Conservation (phyloP, 306 rosid species). For the Citrullus mucosospermus region DNA sequence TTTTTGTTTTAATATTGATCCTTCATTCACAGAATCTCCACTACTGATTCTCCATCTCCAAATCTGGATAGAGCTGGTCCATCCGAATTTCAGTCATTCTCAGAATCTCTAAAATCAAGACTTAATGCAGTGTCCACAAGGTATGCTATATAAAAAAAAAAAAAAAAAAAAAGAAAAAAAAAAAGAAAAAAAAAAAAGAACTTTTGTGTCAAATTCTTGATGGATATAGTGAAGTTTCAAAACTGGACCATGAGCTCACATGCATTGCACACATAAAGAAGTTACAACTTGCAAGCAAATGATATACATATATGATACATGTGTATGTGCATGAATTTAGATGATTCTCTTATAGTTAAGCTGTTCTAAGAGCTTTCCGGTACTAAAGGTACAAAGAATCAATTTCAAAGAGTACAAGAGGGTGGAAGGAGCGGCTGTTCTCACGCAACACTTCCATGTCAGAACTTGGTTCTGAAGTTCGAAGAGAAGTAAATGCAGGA, state of each 20-base stretch:
- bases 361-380: conserved; percentile 5
- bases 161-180: no score
- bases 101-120: conserved; percentile 67
- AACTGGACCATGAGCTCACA: not conserved
- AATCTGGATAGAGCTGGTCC: conserved; percentile 56
- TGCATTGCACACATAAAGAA: not conserved
- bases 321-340: conserved; percentile 1
- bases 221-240: not conserved
- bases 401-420: conserved; percentile 66
- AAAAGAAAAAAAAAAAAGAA: not conserved
- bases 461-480: conserved; percentile 38
- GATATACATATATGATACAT: not conserved
- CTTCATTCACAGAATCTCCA: conserved; percentile 27
- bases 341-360: not conserved
- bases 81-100: conserved; percentile 70
- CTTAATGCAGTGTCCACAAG: conserved; percentile 50
- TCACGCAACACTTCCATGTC: conserved; percentile 54
- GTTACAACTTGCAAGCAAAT: not conserved
- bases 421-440: conserved; percentile 79
- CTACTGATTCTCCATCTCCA: conserved; percentile 24
- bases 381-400: conserved; percentile 73
- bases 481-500: conserved; percentile 47
- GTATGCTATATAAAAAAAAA: conserved; percentile 21
- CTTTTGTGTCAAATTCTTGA: not conserved
- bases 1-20: not conserved